Evolutionary conservation across 176 grass and related monocot genomes (phyloP).

Genomic region (Otatea glauca): DNA sequence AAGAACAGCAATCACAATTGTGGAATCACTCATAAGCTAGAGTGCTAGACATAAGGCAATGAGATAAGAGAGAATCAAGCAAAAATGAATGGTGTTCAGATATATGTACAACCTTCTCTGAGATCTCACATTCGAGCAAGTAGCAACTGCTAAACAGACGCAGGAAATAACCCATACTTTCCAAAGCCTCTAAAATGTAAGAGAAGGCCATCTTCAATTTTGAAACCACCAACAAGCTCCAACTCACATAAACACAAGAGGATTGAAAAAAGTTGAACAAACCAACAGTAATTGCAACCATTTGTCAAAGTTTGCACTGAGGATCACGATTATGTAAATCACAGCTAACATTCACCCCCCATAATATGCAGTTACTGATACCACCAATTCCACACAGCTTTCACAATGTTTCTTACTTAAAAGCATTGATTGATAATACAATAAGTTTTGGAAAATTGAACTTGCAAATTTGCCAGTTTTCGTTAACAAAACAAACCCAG

Average conservation of each 20-base stretch:
- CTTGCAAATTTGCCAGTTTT: neutral
- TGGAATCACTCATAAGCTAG: neutral
- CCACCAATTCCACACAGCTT: neutral
- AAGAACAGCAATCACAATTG: neutral
- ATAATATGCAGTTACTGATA: conserved; percentile 19
- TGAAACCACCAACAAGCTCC: neutral
- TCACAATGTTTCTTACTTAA: neutral
- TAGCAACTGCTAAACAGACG: neutral
- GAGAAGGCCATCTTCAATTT: conserved; percentile 25
- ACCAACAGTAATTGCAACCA: neutral
- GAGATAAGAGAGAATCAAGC: neutral
- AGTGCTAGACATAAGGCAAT: conserved; percentile 1
- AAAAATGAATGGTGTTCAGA: neutral
- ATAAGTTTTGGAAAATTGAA: conserved; percentile 1
- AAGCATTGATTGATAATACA: neutral
- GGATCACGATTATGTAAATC: neutral
- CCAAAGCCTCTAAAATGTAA: conserved; percentile 15
- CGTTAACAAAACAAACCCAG: conserved; percentile 19
- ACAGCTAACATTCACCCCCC: neutral
- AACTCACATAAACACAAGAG: neutral
- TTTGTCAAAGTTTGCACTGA: neutral
- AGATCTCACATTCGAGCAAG: conserved; percentile 18
- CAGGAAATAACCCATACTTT: neutral
- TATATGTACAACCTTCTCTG: neutral
- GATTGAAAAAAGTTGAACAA: neutral